Evolutionary conservation across 2,329 filamentous ascomycete genomes (phyloP).

Genomic region (Sphaerulina musiva): DNA sequence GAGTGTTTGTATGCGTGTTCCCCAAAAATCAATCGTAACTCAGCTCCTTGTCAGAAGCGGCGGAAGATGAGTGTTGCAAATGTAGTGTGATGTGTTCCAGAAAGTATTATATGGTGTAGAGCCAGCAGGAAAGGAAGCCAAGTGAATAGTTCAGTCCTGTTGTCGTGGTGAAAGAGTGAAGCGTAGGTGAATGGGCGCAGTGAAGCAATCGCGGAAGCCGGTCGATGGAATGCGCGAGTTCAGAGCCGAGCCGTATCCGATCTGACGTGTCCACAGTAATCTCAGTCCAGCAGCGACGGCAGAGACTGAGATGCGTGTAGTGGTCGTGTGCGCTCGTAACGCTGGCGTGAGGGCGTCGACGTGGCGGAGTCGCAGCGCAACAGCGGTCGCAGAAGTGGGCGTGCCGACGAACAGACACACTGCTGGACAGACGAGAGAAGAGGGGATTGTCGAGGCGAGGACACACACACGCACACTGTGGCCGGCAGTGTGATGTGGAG

Average conservation of each 20-base stretch:
- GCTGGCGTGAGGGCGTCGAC: constrained; percentile 11
- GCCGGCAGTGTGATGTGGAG: constrained; percentile 11
- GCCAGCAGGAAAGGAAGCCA: constrained; percentile 25
- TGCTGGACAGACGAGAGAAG: neutral
- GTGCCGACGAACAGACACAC: neutral
- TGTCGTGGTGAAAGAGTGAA: constrained; percentile 14
- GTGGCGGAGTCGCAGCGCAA: constrained; percentile 13
- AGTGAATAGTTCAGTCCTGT: constrained; percentile 32
- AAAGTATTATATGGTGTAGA: constrained; percentile 1
- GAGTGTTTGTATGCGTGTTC: neutral
- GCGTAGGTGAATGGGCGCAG: constrained; percentile 12
- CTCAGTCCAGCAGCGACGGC: constrained; percentile 1
- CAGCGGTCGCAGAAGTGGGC: neutral
- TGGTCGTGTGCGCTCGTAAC: constrained; percentile 8
- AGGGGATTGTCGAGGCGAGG: neutral
- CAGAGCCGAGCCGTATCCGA: neutral
- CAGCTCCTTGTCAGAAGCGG: neutral
- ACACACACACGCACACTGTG: constrained; percentile 10
- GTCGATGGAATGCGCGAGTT: constrained; percentile 4
- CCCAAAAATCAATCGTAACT: neutral
- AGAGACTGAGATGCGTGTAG: constrained; percentile 4
- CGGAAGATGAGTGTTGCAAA: neutral
- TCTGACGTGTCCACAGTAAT: neutral
- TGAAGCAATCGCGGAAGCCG: constrained; percentile 6
- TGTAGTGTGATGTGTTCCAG: neutral